A percentile compares a stretch with the other conserved stretches of the same genome.
Conservation (phyloP, 2,329 filamentous ascomycete species). For the Cladorrhinum sp. region DNA sequence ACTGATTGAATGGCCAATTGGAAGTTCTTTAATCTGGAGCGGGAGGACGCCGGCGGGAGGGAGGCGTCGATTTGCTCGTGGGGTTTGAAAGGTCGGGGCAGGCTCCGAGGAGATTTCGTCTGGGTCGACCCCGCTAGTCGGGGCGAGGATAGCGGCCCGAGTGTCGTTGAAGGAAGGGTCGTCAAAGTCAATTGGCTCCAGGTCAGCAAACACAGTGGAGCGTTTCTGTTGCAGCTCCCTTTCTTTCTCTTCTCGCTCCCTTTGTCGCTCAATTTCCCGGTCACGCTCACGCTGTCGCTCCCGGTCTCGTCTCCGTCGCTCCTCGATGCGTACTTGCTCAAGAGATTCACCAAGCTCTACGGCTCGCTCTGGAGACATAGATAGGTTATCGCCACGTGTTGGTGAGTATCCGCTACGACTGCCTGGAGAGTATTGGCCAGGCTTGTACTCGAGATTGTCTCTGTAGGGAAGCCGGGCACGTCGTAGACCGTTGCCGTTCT, state of each 20-base stretch:
- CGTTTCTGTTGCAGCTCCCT: constrained; percentile 30
- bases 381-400: constrained; percentile 16
- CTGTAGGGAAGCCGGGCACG: constrained; percentile 41
- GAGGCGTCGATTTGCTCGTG: constrained; percentile 20
- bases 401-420: constrained; percentile 18
- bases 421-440: constrained; percentile 22
- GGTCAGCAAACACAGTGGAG: constrained; percentile 29
- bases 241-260: constrained; percentile 21
- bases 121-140: constrained; percentile 27
- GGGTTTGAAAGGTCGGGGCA: constrained; percentile 25
- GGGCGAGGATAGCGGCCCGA: constrained; percentile 28
- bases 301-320: constrained; percentile 26
- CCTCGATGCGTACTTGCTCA: constrained; percentile 25
- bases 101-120: constrained; percentile 18
- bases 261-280: constrained; percentile 19
- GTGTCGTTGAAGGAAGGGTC: constrained; percentile 28
- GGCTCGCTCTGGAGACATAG: constrained; percentile 25
- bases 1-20: constrained; percentile 20
- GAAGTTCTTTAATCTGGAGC: neutral
- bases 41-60: neutral
- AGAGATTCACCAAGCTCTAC: constrained; percentile 20
- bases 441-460: constrained; percentile 32
- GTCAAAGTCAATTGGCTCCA: constrained; percentile 26
- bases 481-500: constrained; percentile 26
- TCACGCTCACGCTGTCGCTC: constrained; percentile 20